Conservation (phyloP, 2,329 filamentous ascomycete species). For the Pestalotiopsis sp. region DNA sequence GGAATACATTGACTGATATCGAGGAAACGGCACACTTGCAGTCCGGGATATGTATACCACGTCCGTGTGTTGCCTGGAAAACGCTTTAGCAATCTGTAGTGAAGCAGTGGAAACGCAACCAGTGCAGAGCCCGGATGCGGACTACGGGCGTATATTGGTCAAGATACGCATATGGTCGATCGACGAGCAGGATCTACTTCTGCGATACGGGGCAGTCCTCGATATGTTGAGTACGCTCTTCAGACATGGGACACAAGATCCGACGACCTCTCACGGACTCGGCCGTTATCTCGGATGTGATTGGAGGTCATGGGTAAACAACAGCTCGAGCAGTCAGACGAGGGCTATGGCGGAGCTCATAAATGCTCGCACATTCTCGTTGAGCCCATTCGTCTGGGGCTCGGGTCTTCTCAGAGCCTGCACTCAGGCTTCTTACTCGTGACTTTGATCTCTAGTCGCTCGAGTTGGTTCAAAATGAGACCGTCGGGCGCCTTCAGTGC, state of each 20-base stretch:
- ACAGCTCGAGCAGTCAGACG: too few relatives aligned
- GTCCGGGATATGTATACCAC: too few relatives aligned
- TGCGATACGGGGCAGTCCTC: not conserved
- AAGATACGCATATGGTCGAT: not conserved
- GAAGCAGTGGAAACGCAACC: too few relatives aligned
- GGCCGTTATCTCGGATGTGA: not conserved
- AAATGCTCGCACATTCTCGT: not conserved
- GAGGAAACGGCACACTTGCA: too few relatives aligned
- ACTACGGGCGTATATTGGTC: not conserved
- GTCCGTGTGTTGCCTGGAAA: too few relatives aligned
- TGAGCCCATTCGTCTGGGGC: too few relatives aligned
- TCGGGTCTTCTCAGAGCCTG: not conserved
- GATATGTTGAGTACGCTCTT: not conserved
- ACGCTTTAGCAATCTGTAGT: too few relatives aligned
- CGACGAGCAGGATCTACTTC: not conserved
- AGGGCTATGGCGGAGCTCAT: not conserved
- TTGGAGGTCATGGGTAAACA: not conserved
- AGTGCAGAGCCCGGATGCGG: not conserved
- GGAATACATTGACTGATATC: too few relatives aligned
- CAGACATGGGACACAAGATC: not conserved
- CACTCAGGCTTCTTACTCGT: not conserved
- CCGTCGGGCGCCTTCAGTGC: not conserved
- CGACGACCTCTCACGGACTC: not conserved
- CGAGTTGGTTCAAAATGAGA: constrained; percentile 2
- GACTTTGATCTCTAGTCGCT: not conserved